Conservation (phyloP, 805 yeast genomes). For the Barnettozyma botsteinii region DNA sequence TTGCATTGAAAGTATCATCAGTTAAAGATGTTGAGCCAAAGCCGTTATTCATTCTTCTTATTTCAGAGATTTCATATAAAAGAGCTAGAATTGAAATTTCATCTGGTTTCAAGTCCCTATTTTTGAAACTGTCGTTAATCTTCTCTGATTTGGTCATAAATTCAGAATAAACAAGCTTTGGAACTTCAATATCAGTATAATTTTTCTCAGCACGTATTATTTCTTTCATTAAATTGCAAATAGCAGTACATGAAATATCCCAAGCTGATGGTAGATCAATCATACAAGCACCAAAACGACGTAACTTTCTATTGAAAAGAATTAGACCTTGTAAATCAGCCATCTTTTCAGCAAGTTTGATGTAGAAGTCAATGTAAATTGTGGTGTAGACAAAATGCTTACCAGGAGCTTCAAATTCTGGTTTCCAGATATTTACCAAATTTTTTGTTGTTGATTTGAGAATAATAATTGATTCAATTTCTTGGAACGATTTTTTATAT, state of each 20-base stretch:
- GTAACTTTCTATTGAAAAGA: slow-evolving; percentile 61
- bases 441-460: slow-evolving; percentile 64
- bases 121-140: slow-evolving; percentile 22
- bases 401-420: slow-evolving; percentile 88
- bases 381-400: slow-evolving; percentile 78
- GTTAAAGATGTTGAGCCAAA: slow-evolving; percentile 71
- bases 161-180: slow-evolving; percentile 37
- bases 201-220: slow-evolving; percentile 37
- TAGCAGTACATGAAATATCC: slow-evolving; percentile 51
- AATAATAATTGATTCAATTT: slow-evolving; percentile 58
- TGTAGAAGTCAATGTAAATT: slow-evolving; percentile 60
- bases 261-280: slow-evolving; percentile 56
- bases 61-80: slow-evolving; percentile 48
- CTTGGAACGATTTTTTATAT: slow-evolving; percentile 48
- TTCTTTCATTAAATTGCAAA: slow-evolving; percentile 47
- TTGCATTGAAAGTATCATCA: slow-evolving; percentile 64
- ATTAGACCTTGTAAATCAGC: slow-evolving; percentile 56
- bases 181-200: slow-evolving; percentile 48
- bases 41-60: slow-evolving; percentile 71
- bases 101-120: slow-evolving; percentile 32
- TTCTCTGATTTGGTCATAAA: slow-evolving; percentile 37
- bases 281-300: slow-evolving; percentile 76
- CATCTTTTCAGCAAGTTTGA: slow-evolving; percentile 46
- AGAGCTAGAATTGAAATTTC: slow-evolving; percentile 37
- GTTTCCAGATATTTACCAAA: slow-evolving; percentile 86